Evolutionary conservation across 2,329 filamentous ascomycete genomes (phyloP), one percentile per base, ranked within the genome.

Genomic region (Fusarium sp.): DNA sequence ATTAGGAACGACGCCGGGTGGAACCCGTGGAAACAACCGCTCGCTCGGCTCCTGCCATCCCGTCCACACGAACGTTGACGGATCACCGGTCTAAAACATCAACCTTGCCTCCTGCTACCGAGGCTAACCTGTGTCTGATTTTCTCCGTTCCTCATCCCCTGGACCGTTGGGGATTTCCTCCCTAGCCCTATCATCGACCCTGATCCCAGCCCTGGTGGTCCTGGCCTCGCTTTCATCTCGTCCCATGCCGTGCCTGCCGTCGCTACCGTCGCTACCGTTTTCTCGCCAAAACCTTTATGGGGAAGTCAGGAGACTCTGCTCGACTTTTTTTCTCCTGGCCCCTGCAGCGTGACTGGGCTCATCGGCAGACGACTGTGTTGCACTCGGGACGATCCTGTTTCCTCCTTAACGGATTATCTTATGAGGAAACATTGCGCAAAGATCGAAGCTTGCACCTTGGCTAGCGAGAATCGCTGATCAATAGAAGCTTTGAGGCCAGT

Each of bases 191-290:
- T 38, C 33, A 37, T 63, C 68, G 60, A 65, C 72, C 72, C 66
- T 73, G 69, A 72, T 68, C 69, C 72, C 15, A 7, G 69, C 20
- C 40, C 40, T 57, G 54, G 58, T 20, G n/a, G 30, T 17, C 30
- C 6, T 40, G 40, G 54, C 33, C 56, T 58, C 20, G 54, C 61
- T 63, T 35, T 63, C 50, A 57, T 66, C 35, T 45, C 47, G 17
- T 52, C 59, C 65, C 72, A 40, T 75, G 52, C 63, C 61, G 52
- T 50, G 43, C 40, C 66, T 68, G 62, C 72, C 66, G 47, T 64
- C 22, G 30, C 65, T 65, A 71, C 73, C 73, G 72, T 30, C 43
- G 60, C 57, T 72, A 71, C 72, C 72, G 72, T 65, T 66, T 38
- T 43, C 40, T 64, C 52, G 40, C 52, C 40, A 45, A 56, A 45